These are phyloP conservation scores for Ramalina peruviana DNA, from an alignment of 495 filamentous ascomycete genomes.

Conservation along the genomic window DNA sequence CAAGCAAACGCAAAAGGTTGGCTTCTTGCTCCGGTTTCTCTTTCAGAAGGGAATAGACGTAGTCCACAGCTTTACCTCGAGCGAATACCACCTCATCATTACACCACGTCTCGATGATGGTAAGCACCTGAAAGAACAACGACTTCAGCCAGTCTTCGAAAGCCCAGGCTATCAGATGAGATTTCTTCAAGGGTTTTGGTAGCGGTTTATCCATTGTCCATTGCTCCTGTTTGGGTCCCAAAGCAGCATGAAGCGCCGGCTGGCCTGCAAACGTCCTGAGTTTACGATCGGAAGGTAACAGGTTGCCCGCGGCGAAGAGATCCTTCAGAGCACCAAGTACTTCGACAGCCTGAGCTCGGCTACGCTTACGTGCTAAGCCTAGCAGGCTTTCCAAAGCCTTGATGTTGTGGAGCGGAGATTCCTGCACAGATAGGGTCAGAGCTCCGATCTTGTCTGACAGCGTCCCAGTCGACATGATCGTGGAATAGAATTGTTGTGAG, in stretches of 20 bases:
- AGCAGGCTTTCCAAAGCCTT: constrained; percentile 78
- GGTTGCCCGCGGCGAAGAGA: constrained; percentile 72
- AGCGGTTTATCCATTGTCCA: constrained; percentile 57
- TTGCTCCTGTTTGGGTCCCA: constrained; percentile 38
- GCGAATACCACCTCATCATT: constrained; percentile 90
- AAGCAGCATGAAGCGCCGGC: constrained; percentile 52
- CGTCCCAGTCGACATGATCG: constrained; percentile 93
- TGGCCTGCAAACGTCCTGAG: constrained; percentile 68
- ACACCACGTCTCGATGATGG: constrained; percentile 80
- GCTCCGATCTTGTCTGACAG: constrained; percentile 94
- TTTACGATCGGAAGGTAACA: constrained; percentile 71
- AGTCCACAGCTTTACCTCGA: constrained; percentile 68
- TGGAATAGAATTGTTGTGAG: constrained; percentile 83
- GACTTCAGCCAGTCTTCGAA: constrained; percentile 92
- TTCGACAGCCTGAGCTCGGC: constrained; percentile 83
- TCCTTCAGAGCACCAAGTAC: constrained; percentile 86
- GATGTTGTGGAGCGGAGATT: constrained; percentile 84
- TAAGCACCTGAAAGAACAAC: constrained; percentile 79
- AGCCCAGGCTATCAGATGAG: constrained; percentile 76
- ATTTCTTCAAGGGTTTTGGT: constrained; percentile 52
- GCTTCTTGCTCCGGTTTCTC: constrained; percentile 97
- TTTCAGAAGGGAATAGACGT: constrained; percentile 76
- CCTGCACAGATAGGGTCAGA: constrained; percentile 81
- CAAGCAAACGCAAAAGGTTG: constrained; percentile 76
- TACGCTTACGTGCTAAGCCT: constrained; percentile 69